Evolutionary conservation across 2,329 filamentous ascomycete genomes (phyloP).

Genomic region (Xylaria multiplex): DNA sequence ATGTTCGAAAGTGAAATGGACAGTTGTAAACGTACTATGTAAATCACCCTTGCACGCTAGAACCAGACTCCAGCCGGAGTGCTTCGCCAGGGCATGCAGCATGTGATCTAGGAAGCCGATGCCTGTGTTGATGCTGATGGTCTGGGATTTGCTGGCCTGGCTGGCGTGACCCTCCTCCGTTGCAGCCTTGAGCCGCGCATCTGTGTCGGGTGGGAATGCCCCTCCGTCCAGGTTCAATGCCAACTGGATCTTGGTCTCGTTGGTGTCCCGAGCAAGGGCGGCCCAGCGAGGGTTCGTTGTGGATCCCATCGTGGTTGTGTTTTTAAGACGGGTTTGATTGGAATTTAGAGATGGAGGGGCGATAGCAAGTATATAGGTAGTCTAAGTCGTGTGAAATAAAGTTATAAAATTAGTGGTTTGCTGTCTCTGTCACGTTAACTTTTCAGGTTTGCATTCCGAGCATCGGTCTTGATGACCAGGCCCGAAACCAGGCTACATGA

Average conservation of each 20-base stretch:
- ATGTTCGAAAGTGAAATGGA: not conserved
- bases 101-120: slow-evolving; percentile 99
- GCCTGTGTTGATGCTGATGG: slow-evolving; percentile 88
- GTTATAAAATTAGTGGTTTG: slow-evolving; percentile 2
- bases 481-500: not conserved
- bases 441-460: slow-evolving; percentile 28
- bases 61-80: slow-evolving; percentile 90
- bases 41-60: slow-evolving; percentile 88
- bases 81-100: slow-evolving; percentile 95
- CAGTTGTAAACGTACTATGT: slow-evolving; percentile 71
- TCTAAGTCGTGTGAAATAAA: not conserved
- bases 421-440: slow-evolving; percentile 4
- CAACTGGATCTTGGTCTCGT: slow-evolving; percentile 97
- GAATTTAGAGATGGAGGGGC: not conserved
- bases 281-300: slow-evolving; percentile 68
- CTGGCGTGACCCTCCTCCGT: slow-evolving; percentile 78
- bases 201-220: slow-evolving; percentile 72
- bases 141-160: slow-evolving; percentile 84
- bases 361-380: too few species aligned
- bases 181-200: slow-evolving; percentile 63
- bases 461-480: slow-evolving; percentile 24
- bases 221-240: slow-evolving; percentile 95
- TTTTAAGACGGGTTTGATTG: not conserved
- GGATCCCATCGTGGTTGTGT: slow-evolving; percentile 43
- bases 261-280: slow-evolving; percentile 86